Base-by-base conservation (phyloP, 2,329 filamentous ascomycete species). In the Colletotrichum spinosum region DNA sequence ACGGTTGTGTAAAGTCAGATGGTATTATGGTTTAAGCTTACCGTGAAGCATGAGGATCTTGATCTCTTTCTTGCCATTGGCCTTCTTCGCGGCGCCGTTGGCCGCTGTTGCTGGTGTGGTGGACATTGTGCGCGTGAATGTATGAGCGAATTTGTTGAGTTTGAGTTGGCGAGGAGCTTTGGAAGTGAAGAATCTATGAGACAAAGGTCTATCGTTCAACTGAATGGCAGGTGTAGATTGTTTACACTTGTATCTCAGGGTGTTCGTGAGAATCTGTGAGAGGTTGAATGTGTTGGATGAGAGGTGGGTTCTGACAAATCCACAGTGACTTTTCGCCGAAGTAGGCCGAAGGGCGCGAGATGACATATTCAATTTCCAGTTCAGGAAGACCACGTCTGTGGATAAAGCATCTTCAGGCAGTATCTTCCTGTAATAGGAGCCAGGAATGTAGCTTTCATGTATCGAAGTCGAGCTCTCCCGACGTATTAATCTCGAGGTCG, bases 41-140 rank as follows among this genome's bases (percentile, higher is more conserved):
- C 88, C 92, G 72, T 94, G 92, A 35, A 94, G 84, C 90, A 94
- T 93, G 49, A 94, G 82, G 68, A 94, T 89, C 77, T 89, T 92
- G 63, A 90, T 71, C 58, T 84, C 79, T 60, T 75, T 83, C 76
- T 84, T 86, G 44, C 72, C 76, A 60, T 76, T 76, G 65, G 73
- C 64, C 63, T 75, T 74, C 56, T 73, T 74, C 53, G 70, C 68
- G 46, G 63, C 46, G 65, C 65, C 68, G 52, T 71, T 67, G 34
- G 71, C 66, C 61, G 58, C 58, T 12, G 67, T 34, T 13, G 34
- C 41, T 38, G 42, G 35, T 42, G 48, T 9, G 17, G 58, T 53
- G 34, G 62, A 62, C 62, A 65, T 65, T 57, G 25, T 57, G 52
- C 48, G 44, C 35, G 13, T 48, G 33, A 57, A 41, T 6, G 25